Base-by-base conservation (phyloP, 164 flowering plant species). In the Annona cherimola region DNA sequence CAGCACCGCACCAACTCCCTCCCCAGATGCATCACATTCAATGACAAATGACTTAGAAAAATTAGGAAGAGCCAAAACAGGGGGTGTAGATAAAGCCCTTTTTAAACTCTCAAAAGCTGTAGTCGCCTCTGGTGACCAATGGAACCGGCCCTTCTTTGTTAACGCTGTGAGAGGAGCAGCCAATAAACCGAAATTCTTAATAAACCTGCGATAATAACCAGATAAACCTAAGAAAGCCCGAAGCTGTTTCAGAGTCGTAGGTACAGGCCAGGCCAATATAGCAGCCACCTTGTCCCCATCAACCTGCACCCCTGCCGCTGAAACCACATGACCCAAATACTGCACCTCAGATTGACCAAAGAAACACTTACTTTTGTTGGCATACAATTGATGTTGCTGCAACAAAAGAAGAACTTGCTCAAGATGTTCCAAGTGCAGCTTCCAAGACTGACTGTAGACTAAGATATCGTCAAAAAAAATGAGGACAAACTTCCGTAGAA, bases 241-340 rank as follows among this genome's bases (percentile, higher is more conserved):
- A 2, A 70, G 45, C 9, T 14, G 18, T 14, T 3, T 20, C 0
- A 73, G 4, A 46, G 43, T 44, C 1, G 45, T 59, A 0, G 74
- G 80, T 0, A 0, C 4, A 2, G 80, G 74, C 76, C 80, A 70
- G 0, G 40, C 12, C 1, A 19, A 1, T 64, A 74, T 68, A 0
- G 46, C 45, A 42, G 0, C 2, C 26, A 74, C 63, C 46, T 71
- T 71, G 3, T 11, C 1, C 2, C 35, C 42, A 61, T 70, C 74
- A 0, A 68, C 40, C 1, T n/a, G 1, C 0, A 74, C 77, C 1
- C 77, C 77, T 0, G 62, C 16, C 1, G 1, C 1, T 5, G 66
- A 12, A n/a, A 19, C 61, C 3, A 70, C 41, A 39, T 79, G 81
- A 1, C 79, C 78, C 16, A 76, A 9, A 18, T 76, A 79, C 8